phyloP scores from a whole-genome alignment of 352 stramenopile genomes.

The Ophiocytium majus region DNA sequence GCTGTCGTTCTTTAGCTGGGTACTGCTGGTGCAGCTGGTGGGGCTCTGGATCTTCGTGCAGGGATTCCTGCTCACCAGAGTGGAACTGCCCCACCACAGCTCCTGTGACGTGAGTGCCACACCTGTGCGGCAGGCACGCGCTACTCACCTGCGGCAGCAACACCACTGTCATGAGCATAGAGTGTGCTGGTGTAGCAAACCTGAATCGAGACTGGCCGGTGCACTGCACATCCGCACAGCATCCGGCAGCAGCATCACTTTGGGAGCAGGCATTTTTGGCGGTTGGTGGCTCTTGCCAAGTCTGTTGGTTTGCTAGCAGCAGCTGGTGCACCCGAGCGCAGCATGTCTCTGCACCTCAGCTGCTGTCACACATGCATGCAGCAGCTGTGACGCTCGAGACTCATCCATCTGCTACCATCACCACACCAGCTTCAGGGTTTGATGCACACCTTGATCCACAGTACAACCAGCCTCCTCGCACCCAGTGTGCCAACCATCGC shows the following conservation, averaged over 20 bases:
- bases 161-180: no score
- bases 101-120: constrained; percentile 37
- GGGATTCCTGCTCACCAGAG: constrained; percentile 56
- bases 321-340: no score
- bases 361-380: no score
- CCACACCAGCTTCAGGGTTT: no score
- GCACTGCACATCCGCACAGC: not conserved
- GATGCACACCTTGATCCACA: no score
- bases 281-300: not conserved
- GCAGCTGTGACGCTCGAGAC: no score
- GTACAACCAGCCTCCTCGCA: no score
- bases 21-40: constrained; percentile 43
- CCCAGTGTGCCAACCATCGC: no score
- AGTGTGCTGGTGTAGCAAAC: no score
- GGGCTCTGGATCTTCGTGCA: constrained; percentile 51
- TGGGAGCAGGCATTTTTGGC: not conserved
- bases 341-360: no score
- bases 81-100: constrained; percentile 44
- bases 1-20: constrained; percentile 46
- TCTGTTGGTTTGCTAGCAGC: no score
- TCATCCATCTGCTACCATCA: no score
- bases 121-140: not conserved
- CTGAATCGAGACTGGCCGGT: not conserved
- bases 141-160: not conserved
- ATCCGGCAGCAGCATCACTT: not conserved